Base-by-base conservation (phyloP, 208 protist species). In the Vickermania ingenoplastis region DNA sequence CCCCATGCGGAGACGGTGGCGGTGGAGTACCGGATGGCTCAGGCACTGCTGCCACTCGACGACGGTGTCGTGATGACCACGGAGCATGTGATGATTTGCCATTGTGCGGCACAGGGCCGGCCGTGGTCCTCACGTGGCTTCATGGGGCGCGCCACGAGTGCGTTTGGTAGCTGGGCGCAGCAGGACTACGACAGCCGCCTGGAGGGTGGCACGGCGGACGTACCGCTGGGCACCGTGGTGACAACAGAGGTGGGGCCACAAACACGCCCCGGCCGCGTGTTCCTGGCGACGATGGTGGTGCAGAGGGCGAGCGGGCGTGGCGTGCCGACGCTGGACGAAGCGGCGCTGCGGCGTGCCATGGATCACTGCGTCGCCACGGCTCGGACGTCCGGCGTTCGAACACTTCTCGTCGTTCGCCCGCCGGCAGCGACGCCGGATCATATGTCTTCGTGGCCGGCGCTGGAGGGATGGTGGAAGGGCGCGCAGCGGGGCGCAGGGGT, bases 111-210 rank as follows among this genome's bases (percentile, higher is more conserved):
- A 14, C 36, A 67, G 21, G 52, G 58, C 22, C 64, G 67, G 1
- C 59, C 54, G 21, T 85, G 79, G 83, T 73, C 67, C 5, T 27
- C 52, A 2, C 53, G 71, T 2, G 75, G 79, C 21, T 31, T 77
- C 17, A 90, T 90, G 71, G 61, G 75, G 29, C 64, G 49, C 51
- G 70, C 85, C 57, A 69, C 51, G 30, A 31, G 62, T 1, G 27
- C 31, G 0, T 76, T 63, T 49, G 79, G 79, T 23, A 64, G 57
- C 1, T n/a, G n/a, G 2, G 66, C 67, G 0, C 52, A 53, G 48
- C 54, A 61, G 28, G 69, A 65, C 13, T 78, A 81, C 70, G 65
- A 53, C 26, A 67, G 78, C 63, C 54, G 57, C 0, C 45, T 57
- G 0, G 60, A 48, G 1, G 36, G 54, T 25, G 30, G 67, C 28